Conservation (phyloP, 176 grass and related monocot species). For the Olyra latifolia region DNA sequence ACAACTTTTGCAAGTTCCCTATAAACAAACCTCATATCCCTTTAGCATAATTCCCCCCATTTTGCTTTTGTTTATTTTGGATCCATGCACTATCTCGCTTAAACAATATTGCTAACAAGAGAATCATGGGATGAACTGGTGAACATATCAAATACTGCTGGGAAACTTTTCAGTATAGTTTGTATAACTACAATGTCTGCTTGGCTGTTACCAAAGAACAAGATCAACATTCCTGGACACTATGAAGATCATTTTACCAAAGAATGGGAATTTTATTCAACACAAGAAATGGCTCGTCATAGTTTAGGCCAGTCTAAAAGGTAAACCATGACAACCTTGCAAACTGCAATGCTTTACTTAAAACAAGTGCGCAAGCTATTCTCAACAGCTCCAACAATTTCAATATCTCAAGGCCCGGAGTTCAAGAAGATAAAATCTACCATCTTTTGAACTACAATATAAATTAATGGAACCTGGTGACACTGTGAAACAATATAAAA, state of each 20-base stretch:
- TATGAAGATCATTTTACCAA: constrained; percentile 20
- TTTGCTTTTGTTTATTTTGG: constrained; percentile 2
- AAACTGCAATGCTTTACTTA: background rate
- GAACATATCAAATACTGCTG: background rate
- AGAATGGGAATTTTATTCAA: constrained; percentile 19
- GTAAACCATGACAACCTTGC: constrained; percentile 3
- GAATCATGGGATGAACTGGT: background rate
- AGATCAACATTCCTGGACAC: background rate
- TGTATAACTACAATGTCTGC: background rate
- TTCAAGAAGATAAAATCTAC: background rate
- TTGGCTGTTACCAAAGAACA: constrained; percentile 8
- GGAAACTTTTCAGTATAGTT: constrained; percentile 9
- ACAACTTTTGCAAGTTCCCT: background rate
- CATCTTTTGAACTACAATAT: background rate
- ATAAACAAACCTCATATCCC: background rate
- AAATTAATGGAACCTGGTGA: background rate
- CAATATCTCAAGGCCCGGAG: background rate
- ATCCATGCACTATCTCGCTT: background rate
- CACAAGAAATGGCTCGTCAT: background rate
- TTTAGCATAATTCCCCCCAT: background rate
- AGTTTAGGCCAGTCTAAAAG: constrained; percentile 18
- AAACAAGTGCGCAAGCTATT: background rate
- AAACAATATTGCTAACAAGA: background rate
- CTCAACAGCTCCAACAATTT: background rate
- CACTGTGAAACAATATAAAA: background rate